Conservation (phyloP, 2,329 filamentous ascomycete genomes). For the Ophiocordyceps camponoti-saundersi region DNA sequence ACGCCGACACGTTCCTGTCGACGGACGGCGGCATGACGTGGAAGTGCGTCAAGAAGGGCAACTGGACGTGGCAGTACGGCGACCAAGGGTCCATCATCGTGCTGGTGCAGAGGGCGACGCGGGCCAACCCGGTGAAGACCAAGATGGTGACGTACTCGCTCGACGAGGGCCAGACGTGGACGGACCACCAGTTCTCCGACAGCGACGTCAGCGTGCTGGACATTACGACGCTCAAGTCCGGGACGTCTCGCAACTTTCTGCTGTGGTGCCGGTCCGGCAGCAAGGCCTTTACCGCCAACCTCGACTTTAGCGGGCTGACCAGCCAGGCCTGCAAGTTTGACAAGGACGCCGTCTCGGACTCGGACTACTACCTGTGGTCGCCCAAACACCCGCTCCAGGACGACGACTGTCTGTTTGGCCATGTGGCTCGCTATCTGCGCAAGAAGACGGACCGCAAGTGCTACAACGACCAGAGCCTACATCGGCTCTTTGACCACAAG, state of each 20-base stretch:
- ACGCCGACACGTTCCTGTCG: conserved; percentile 82
- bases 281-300: conserved; percentile 55
- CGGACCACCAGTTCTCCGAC: conserved; percentile 54
- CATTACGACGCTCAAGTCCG: conserved; percentile 76
- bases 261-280: conserved; percentile 56
- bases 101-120: conserved; percentile 55
- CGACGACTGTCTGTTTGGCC: conserved; percentile 80
- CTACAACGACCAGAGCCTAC: conserved; percentile 62
- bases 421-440: conserved; percentile 74
- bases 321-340: conserved; percentile 55
- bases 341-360: conserved; percentile 30
- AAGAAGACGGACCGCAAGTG: conserved; percentile 69
- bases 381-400: conserved; percentile 67
- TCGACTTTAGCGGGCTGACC: conserved; percentile 76
- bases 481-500: conserved; percentile 51
- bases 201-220: conserved; percentile 57
- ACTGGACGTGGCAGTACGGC: conserved; percentile 86
- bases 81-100: conserved; percentile 90
- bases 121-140: conserved; percentile 51
- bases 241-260: conserved; percentile 79
- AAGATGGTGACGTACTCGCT: conserved; percentile 57
- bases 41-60: conserved; percentile 72
- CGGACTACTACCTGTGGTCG: conserved; percentile 75
- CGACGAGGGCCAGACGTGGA: conserved; percentile 71
- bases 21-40: conserved; percentile 80